Conservation (phyloP, 805 yeast species). For the Yamadazyma nakazawae region DNA sequence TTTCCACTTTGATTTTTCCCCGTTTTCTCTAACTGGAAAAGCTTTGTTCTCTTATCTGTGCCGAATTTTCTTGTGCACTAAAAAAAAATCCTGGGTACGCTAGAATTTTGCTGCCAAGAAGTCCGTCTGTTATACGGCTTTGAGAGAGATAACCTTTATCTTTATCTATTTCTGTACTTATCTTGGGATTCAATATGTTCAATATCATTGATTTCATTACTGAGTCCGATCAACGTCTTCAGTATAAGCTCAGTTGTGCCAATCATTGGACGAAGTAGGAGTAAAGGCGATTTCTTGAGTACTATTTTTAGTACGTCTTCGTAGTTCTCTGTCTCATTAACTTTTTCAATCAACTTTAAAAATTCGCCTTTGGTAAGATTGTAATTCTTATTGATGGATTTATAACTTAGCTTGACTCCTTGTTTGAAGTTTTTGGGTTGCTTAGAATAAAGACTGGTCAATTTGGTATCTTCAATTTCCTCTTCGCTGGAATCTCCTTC, state of each 20-base stretch:
- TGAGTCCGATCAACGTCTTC: conserved; percentile 76
- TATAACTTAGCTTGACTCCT: conserved; percentile 75
- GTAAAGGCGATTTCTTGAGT: conserved; percentile 75
- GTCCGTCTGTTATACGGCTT: neutral
- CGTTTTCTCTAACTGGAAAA: too few species aligned
- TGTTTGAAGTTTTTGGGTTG: conserved; percentile 72
- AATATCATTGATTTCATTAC: conserved; percentile 72
- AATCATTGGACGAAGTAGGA: conserved; percentile 77
- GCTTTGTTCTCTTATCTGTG: too few species aligned
- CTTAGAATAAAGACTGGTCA: conserved; percentile 73
- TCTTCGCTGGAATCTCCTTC: conserved; percentile 22
- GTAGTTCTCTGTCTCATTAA: conserved; percentile 62
- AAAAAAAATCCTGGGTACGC: neutral
- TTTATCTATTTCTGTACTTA: conserved; percentile 47
- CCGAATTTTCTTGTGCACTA: too few species aligned
- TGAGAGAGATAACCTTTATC: too few species aligned
- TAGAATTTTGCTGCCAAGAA: neutral
- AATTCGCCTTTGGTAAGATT: conserved; percentile 63
- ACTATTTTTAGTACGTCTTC: conserved; percentile 66
- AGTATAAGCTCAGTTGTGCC: conserved; percentile 92
- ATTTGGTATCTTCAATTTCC: conserved; percentile 28
- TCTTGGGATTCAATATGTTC: conserved; percentile 58
- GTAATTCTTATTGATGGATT: conserved; percentile 66
- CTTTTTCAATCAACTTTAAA: conserved; percentile 54
- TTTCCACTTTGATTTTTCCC: too few species aligned